Evolutionary conservation across 2,329 filamentous ascomycete genomes (phyloP).

Genomic region (Pseudocercospora cruenta): DNA sequence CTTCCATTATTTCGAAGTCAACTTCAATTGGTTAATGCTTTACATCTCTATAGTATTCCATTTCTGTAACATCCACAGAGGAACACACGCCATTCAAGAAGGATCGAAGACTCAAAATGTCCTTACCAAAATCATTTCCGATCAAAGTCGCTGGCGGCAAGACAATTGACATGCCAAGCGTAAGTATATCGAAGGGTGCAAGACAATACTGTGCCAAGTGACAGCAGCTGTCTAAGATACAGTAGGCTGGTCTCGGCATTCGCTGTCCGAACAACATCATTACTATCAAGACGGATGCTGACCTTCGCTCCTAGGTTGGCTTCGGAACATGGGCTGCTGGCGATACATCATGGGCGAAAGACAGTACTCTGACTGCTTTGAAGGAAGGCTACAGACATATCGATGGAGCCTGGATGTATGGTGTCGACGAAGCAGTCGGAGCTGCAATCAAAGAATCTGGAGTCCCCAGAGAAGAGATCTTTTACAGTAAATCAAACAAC

Average conservation of each 20-base stretch:
- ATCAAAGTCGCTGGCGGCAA: conserved; percentile 29
- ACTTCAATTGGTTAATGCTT: no score
- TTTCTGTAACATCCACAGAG: not conserved
- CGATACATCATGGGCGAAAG: conserved; percentile 31
- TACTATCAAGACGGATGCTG: not conserved
- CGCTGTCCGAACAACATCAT: no score
- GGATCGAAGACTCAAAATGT: conserved; percentile 17
- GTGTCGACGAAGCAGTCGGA: conserved; percentile 28
- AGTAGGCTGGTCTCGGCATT: no score
- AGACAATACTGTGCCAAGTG: no score
- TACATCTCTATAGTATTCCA: not conserved
- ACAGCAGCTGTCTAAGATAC: no score
- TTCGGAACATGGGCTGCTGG: conserved; percentile 34
- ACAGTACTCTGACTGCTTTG: conserved; percentile 28
- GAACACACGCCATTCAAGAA: not conserved
- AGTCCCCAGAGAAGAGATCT: conserved; percentile 32
- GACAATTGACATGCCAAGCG: conserved; percentile 30
- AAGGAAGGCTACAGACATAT: conserved; percentile 35
- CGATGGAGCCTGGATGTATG: conserved; percentile 36
- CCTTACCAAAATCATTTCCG: conserved; percentile 30
- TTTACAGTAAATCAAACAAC: conserved; percentile 9
- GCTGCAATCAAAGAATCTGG: conserved; percentile 31
- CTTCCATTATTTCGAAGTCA: not conserved
- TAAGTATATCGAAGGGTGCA: no score
- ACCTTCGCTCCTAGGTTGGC: conserved; percentile 18